These are phyloP conservation scores for Rhodotorula sp. DNA, from an alignment of 1,284 basidiomycete genomes.

Conservation along the genomic window DNA sequence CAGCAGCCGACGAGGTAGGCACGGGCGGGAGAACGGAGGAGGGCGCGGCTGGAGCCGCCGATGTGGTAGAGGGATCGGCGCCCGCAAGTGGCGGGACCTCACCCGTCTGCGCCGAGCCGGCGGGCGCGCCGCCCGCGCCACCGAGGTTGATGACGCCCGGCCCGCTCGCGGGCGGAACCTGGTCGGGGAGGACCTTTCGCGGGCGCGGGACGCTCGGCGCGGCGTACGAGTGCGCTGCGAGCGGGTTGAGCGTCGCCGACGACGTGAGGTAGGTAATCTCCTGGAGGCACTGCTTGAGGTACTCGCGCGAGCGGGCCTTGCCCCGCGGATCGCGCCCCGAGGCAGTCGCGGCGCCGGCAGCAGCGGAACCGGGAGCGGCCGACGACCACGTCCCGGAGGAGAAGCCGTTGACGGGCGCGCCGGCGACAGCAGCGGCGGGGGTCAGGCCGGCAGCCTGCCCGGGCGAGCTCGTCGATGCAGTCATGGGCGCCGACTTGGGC, in stretches of 20 bases:
- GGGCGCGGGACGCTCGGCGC: conserved; percentile 44
- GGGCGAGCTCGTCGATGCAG: conserved; percentile 6
- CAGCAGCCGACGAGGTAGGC: not conserved
- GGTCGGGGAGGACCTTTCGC: conserved; percentile 43
- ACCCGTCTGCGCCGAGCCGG: not conserved
- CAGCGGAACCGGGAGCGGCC: conserved; percentile 8
- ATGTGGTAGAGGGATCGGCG: not conserved
- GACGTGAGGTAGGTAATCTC: conserved; percentile 98
- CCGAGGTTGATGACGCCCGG: conserved; percentile 34
- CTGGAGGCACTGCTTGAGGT: conserved; percentile 97
- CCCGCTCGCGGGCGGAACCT: conserved; percentile 11
- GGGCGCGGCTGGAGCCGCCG: not conserved
- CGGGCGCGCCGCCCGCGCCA: not conserved
- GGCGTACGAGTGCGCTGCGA: conserved; percentile 58
- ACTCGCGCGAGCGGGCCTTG: conserved; percentile 89
- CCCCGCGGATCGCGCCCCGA: conserved; percentile 85
- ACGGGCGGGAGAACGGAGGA: not conserved
- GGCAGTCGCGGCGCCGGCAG: conserved; percentile 43
- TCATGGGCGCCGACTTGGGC: conserved; percentile 17
- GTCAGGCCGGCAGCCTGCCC: not conserved
- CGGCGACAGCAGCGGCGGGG: not conserved
- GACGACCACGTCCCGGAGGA: conserved; percentile 21
- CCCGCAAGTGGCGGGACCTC: not conserved
- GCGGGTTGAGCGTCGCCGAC: conserved; percentile 91
- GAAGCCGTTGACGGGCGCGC: conserved; percentile 1